phyloP scores from a whole-genome alignment of 352 stramenopile genomes.

The Phytophthora chlamydospora region DNA sequence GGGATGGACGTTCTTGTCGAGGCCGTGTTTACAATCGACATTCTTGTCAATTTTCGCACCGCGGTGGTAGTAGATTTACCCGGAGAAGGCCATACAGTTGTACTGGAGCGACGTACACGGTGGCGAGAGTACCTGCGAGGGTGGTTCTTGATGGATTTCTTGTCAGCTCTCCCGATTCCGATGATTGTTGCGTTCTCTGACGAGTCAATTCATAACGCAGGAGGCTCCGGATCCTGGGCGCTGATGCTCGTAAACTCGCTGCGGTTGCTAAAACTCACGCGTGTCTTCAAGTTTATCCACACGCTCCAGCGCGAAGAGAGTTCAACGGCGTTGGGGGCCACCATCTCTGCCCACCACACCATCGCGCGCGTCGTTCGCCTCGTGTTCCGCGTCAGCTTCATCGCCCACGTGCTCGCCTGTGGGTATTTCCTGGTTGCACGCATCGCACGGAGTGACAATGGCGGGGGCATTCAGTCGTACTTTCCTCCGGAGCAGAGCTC shows the following conservation, averaged over 20 bases:
- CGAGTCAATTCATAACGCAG: slow-evolving; percentile 18
- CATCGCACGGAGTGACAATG: slow-evolving; percentile 27
- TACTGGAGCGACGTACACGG: slow-evolving; percentile 36
- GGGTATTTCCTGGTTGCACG: slow-evolving; percentile 68
- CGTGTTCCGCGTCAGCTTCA: slow-evolving; percentile 67
- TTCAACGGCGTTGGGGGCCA: slow-evolving; percentile 37
- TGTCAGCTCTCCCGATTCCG: slow-evolving; percentile 66
- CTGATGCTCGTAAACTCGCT: slow-evolving; percentile 72
- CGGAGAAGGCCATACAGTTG: slow-evolving; percentile 41
- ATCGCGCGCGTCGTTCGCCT: slow-evolving; percentile 62
- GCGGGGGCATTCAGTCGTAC: slow-evolving; percentile 21
- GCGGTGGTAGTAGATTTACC: slow-evolving; percentile 40
- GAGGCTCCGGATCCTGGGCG: slow-evolving; percentile 21
- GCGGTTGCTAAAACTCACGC: slow-evolving; percentile 84
- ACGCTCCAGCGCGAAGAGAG: slow-evolving; percentile 59
- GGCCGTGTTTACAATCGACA: slow-evolving; percentile 57
- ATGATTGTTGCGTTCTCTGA: slow-evolving; percentile 35
- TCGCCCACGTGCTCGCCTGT: slow-evolving; percentile 62
- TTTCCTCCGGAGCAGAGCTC: slow-evolving; percentile 23
- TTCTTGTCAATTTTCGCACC: slow-evolving; percentile 64
- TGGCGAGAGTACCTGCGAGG: slow-evolving; percentile 57
- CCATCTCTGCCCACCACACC: slow-evolving; percentile 51
- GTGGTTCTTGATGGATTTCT: slow-evolving; percentile 79
- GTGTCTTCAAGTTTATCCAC: slow-evolving; percentile 88
- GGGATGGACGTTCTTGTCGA: slow-evolving; percentile 53